phyloP scores from a whole-genome alignment of 805 yeast genomes.

The Saccharomycopsis fermentans region DNA sequence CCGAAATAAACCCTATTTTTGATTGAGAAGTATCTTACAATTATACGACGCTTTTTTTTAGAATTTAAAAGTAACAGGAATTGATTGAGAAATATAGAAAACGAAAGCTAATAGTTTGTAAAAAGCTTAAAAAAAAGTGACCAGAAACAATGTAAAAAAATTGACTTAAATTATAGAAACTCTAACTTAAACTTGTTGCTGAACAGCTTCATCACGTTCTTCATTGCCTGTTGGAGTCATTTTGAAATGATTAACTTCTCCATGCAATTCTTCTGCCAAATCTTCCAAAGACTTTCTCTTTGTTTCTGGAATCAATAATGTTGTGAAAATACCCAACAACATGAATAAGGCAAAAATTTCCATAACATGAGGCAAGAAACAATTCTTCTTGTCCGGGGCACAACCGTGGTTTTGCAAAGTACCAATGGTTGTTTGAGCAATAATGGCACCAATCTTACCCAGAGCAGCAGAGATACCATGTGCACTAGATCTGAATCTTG shows the following conservation, averaged over 20 bases:
- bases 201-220: not conserved
- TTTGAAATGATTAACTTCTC: constrained; percentile 42
- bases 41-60: no score
- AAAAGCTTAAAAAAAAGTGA: no score
- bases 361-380: constrained; percentile 90
- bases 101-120: no score
- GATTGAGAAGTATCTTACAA: no score
- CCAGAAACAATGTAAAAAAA: no score
- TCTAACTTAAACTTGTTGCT: not conserved
- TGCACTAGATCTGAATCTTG: constrained; percentile 91
- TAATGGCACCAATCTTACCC: constrained; percentile 88
- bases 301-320: constrained; percentile 78
- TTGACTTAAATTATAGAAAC: no score
- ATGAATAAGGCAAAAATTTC: constrained; percentile 87
- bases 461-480: constrained; percentile 91
- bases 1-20: no score
- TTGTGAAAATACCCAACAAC: constrained; percentile 62
- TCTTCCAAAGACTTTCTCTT: constrained; percentile 86
- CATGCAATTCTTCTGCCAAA: constrained; percentile 71
- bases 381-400: constrained; percentile 47
- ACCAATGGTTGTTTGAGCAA: constrained; percentile 84
- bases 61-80: no score
- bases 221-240: no score
- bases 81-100: no score
- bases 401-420: constrained; percentile 74